These are phyloP conservation scores for Acanthamoeba healyi DNA, from an alignment of 208 protist species.

Conservation along the genomic window DNA sequence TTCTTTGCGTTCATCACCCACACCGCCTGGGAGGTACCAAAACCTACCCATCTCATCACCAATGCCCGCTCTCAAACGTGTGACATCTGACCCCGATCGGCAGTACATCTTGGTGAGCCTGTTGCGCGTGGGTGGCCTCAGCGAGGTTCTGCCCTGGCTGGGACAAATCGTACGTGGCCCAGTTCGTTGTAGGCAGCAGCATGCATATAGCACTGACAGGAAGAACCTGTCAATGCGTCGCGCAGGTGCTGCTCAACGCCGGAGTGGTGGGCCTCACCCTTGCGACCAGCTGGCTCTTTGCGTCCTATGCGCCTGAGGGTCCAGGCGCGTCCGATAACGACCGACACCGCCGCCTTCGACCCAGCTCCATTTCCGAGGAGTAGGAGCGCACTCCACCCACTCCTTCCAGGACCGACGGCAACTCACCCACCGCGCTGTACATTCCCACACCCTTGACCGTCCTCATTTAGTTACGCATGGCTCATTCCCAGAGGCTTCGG, in stretches of 20 bases:
- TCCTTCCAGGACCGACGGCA: no score
- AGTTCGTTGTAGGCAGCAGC: not conserved
- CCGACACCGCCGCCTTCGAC: not conserved
- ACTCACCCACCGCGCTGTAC: no score
- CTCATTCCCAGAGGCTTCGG: no score
- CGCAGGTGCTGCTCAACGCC: not conserved
- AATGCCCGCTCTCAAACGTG: no score
- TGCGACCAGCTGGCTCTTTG: not conserved
- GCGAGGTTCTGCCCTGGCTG: not conserved
- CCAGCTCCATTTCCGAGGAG: not conserved
- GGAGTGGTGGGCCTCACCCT: not conserved
- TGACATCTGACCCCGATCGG: not conserved
- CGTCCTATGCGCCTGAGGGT: not conserved
- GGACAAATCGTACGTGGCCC: not conserved
- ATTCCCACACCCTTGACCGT: no score
- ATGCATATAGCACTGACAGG: not conserved
- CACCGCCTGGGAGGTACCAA: not conserved
- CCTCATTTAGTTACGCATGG: no score
- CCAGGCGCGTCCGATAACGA: not conserved
- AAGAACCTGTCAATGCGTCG: not conserved
- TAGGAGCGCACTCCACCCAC: no score
- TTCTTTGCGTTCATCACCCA: conserved; percentile 25
- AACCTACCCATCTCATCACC: not conserved
- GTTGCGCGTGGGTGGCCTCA: not conserved
- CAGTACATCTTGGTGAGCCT: conserved; percentile 12